phyloP scores from a whole-genome alignment of 371 early-diverging fungal genomes.

The Mycotypha africana region DNA sequence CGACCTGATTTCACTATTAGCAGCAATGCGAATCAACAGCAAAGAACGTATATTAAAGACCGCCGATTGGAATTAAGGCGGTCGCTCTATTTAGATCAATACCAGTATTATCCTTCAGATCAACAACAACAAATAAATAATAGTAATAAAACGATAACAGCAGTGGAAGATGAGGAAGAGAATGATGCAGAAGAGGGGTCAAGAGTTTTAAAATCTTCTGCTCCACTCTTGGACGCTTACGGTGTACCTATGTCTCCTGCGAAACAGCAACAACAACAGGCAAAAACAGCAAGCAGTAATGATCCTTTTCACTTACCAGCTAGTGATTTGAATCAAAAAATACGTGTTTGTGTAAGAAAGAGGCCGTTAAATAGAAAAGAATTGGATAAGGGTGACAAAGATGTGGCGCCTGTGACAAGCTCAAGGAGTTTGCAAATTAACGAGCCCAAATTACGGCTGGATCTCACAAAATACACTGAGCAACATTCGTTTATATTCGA shows the following conservation, averaged over 20 bases:
- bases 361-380: constrained; percentile 89
- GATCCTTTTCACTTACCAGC: constrained; percentile 3
- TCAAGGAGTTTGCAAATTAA: constrained; percentile 71
- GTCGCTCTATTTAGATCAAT: constrained; percentile 12
- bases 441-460: constrained; percentile 92
- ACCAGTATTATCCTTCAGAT: too few relatives aligned
- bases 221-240: constrained; percentile 40
- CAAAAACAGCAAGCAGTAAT: not conserved
- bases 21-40: not conserved
- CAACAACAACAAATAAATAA: not conserved
- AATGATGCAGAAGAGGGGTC: constrained; percentile 8
- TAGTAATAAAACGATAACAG: too few relatives aligned
- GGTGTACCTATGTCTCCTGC: constrained; percentile 25
- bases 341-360: constrained; percentile 95
- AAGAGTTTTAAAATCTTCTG: constrained; percentile 19
- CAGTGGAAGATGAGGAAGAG: not conserved
- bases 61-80: constrained; percentile 10
- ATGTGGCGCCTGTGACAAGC: constrained; percentile 68
- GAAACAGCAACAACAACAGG: constrained; percentile 1
- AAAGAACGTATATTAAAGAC: constrained; percentile 5
- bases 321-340: constrained; percentile 67
- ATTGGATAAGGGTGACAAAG: constrained; percentile 70
- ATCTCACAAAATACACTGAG: constrained; percentile 92
- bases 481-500: constrained; percentile 95
- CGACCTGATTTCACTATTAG: constrained; percentile 7